phyloP scores from a whole-genome alignment of 306 rosid genomes.

The Carpinus fangiana region DNA sequence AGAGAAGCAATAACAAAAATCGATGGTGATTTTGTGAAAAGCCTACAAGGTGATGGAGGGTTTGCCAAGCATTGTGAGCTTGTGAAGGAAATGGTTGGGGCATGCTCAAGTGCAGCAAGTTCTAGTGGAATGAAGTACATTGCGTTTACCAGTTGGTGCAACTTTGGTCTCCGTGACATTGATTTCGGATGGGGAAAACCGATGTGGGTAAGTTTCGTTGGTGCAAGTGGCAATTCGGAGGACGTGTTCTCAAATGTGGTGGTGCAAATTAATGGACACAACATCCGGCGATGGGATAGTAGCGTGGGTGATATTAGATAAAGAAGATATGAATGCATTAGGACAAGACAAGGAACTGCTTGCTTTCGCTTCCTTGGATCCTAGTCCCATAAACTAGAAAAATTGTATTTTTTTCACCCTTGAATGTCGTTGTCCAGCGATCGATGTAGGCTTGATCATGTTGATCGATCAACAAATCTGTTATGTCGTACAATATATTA shows the following conservation, averaged over 20 bases:
- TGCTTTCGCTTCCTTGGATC: slow-evolving; percentile 18
- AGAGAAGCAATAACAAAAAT: slow-evolving; percentile 7
- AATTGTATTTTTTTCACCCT: neutral
- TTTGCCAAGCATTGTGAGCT: neutral
- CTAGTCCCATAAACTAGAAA: slow-evolving; percentile 5
- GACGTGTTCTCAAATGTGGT: neutral
- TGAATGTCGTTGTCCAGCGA: neutral
- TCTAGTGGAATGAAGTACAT: slow-evolving; percentile 3
- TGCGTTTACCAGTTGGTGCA: slow-evolving; percentile 12
- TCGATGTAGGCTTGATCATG: neutral
- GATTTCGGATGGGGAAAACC: slow-evolving; percentile 31
- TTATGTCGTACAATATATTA: too few relatives aligned
- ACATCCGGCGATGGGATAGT: neutral
- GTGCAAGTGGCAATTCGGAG: neutral
- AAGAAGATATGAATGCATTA: neutral
- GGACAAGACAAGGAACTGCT: slow-evolving; percentile 10
- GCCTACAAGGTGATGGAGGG: slow-evolving; percentile 8
- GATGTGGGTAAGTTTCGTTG: neutral
- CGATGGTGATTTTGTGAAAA: neutral
- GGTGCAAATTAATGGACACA: slow-evolving; percentile 10
- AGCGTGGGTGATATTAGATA: slow-evolving; percentile 10
- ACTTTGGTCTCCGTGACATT: slow-evolving; percentile 6
- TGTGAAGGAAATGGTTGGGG: neutral
- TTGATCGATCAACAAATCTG: too few relatives aligned
- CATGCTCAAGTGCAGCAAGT: neutral